phyloP scores from a whole-genome alignment of 2,329 filamentous ascomycete genomes.

The Fusarium proliferatum region DNA sequence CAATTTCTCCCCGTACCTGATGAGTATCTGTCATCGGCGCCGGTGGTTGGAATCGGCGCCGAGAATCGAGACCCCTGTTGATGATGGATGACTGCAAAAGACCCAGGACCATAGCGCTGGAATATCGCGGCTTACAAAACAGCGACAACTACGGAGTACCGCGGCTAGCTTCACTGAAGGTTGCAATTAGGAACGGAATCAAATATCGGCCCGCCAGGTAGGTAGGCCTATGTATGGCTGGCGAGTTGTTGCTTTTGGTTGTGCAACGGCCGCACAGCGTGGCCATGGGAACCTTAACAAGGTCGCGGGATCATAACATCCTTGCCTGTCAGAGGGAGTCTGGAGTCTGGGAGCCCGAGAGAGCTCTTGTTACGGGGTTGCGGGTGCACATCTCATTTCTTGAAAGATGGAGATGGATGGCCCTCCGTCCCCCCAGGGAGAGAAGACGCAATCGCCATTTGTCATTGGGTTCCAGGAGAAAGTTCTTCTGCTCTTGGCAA shows the following conservation, averaged over 20 bases:
- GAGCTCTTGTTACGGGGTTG: background rate
- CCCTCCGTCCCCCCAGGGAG: background rate
- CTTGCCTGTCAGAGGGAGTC: conserved; percentile 14
- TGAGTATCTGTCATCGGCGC: conserved; percentile 27
- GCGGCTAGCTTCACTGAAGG: background rate
- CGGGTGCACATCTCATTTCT: background rate
- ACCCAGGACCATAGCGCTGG: conserved; percentile 4
- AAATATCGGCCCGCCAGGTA: background rate
- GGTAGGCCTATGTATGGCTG: background rate
- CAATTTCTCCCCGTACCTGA: conserved; percentile 20
- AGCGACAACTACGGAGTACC: background rate
- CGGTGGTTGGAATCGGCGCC: conserved; percentile 25
- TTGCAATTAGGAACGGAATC: background rate
- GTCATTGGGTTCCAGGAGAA: conserved; percentile 10
- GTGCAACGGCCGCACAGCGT: conserved; percentile 22
- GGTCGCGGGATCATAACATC: conserved; percentile 14
- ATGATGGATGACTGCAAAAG: background rate
- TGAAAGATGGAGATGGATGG: conserved; percentile 5
- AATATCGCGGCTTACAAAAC: conserved; percentile 1
- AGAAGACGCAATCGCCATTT: conserved; percentile 1
- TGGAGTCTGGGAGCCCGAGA: background rate
- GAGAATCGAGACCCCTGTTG: conserved; percentile 13
- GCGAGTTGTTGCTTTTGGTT: background rate
- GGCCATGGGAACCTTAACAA: conserved; percentile 23
- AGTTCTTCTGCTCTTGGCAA: background rate